phyloP scores from a whole-genome alignment of 306 rosid species.

The Luffa aegyptiaca region DNA sequence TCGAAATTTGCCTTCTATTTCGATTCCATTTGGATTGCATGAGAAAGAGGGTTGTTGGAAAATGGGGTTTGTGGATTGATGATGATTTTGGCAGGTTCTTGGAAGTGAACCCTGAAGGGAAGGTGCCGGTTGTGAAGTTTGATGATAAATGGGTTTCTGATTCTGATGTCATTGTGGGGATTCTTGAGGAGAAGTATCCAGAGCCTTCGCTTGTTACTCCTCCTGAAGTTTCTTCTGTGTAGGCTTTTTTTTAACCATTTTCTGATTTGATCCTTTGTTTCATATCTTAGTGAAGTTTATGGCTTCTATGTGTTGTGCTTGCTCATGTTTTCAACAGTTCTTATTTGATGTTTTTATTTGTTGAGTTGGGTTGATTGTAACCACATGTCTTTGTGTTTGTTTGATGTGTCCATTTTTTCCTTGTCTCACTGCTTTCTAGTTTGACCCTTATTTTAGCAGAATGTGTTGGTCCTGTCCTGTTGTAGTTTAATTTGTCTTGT shows the following conservation, averaged over 20 bases:
- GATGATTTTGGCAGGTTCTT: constrained; percentile 40
- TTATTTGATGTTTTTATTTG: neutral
- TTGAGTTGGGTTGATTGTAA: neutral
- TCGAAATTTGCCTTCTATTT: neutral
- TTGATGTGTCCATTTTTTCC: neutral
- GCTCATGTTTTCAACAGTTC: neutral
- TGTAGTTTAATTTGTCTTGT: neutral
- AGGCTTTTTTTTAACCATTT: constrained; percentile 9
- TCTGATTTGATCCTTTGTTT: neutral
- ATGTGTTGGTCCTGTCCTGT: neutral
- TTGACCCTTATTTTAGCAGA: neutral
- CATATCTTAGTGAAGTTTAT: neutral
- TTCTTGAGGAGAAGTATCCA: constrained; percentile 64
- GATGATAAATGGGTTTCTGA: constrained; percentile 86
- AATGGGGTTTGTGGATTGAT: constrained; percentile 12
- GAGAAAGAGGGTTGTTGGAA: neutral
- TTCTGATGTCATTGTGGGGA: constrained; percentile 68
- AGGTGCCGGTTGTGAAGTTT: constrained; percentile 65
- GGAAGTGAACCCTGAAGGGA: constrained; percentile 70
- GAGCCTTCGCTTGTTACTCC: constrained; percentile 54
- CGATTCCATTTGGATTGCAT: neutral
- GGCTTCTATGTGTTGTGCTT: neutral
- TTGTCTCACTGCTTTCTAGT: neutral
- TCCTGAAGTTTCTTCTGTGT: constrained; percentile 64
- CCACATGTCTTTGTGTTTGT: neutral